Evolutionary conservation across 768 basidiomycete species (phyloP).

Genomic region (Melanogaster broomeanus): DNA sequence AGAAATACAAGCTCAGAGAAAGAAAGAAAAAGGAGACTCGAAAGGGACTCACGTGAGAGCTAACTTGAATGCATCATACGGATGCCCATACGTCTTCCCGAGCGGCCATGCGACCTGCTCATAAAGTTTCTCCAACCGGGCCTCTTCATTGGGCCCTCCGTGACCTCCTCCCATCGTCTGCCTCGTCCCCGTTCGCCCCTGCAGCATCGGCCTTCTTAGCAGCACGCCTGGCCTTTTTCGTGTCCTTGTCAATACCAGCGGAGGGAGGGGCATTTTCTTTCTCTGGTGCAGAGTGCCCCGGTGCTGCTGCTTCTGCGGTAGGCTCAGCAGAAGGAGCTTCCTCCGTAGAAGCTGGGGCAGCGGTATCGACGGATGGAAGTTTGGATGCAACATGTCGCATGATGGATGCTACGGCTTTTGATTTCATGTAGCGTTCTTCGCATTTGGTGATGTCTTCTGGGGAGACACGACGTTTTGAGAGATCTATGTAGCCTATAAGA

Average conservation of each 20-base stretch:
- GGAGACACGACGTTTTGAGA: constrained; percentile 96
- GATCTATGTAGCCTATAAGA: constrained; percentile 98
- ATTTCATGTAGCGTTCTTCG: constrained; percentile 98
- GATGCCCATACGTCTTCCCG: constrained; percentile 88
- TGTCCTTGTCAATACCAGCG: constrained; percentile 44
- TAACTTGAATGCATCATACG: constrained; percentile 97
- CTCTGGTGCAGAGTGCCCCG: neutral
- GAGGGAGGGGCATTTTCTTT: constrained; percentile 3
- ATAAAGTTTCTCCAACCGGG: constrained; percentile 82
- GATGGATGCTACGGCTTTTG: constrained; percentile 92
- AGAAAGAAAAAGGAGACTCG: neutral
- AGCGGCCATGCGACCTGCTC: constrained; percentile 94
- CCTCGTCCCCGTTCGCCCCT: constrained; percentile 41
- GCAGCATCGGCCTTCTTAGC: constrained; percentile 45
- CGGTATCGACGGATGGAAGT: constrained; percentile 47
- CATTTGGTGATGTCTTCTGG: constrained; percentile 99
- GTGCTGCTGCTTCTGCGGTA: constrained; percentile 21
- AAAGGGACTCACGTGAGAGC: constrained; percentile 74
- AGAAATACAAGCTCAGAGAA: too few relatives aligned
- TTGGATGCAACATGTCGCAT: constrained; percentile 89
- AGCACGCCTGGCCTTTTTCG: constrained; percentile 47
- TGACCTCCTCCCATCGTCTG: constrained; percentile 38
- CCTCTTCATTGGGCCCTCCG: constrained; percentile 62
- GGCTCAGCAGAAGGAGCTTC: constrained; percentile 32
- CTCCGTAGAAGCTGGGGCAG: constrained; percentile 14